Evolutionary conservation across 495 filamentous ascomycete species (phyloP).

Genomic region (Astrothelium subdiscretum): DNA sequence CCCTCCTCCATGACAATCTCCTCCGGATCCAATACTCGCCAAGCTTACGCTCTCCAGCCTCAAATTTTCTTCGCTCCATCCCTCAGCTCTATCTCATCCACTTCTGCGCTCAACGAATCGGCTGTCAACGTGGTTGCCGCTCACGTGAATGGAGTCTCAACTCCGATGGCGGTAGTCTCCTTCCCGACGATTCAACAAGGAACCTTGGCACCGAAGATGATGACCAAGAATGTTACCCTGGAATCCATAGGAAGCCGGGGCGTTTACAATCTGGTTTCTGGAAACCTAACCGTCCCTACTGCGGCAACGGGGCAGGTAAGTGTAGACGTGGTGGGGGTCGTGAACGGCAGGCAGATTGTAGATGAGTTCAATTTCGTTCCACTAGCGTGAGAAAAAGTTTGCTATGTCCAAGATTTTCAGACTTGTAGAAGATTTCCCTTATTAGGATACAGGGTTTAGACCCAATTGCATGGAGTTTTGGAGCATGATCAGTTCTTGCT

Average conservation of each 20-base stretch:
- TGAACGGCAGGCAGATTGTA: background rate
- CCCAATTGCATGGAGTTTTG: no score
- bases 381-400: background rate
- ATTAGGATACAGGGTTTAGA: no score
- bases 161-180: background rate
- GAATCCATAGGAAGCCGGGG: background rate
- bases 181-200: background rate
- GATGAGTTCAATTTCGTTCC: background rate
- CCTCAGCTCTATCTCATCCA: background rate
- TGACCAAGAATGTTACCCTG: background rate
- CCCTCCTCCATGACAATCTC: background rate
- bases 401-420: no score
- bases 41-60: background rate
- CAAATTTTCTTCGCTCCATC: background rate
- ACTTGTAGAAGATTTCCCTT: no score
- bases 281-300: background rate
- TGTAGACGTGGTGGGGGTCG: background rate
- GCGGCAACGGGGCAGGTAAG: background rate
- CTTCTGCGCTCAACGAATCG: background rate
- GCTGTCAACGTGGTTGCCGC: background rate
- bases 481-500: no score
- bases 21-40: background rate
- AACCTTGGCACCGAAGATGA: background rate
- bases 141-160: background rate
- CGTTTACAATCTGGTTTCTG: background rate